Percentiles rank a stretch among this genome's conserved stretches.
phyloP scores from a whole-genome alignment of 2,329 filamentous ascomycete genomes.

The Hypoxylon sp. region DNA sequence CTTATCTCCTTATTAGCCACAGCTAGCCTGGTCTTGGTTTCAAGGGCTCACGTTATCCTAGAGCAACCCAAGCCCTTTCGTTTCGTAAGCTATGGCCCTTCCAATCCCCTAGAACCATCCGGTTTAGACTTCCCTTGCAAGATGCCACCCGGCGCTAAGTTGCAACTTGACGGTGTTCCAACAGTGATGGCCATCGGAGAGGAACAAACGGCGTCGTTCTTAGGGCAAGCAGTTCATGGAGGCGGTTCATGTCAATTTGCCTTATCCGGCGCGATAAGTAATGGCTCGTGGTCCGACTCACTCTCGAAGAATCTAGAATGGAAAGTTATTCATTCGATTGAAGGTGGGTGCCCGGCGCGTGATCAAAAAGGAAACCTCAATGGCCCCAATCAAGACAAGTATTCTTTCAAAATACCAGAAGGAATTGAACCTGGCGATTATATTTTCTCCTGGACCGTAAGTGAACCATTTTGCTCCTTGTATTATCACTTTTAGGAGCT shows the following conservation, averaged over 20 bases:
- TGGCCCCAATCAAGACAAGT: constrained; percentile 61
- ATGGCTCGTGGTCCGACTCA: constrained; percentile 62
- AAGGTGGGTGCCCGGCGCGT: constrained; percentile 76
- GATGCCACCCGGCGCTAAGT: constrained; percentile 57
- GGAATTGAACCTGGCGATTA: constrained; percentile 74
- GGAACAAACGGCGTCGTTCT: constrained; percentile 57
- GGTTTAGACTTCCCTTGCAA: constrained; percentile 80
- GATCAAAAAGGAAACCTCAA: constrained; percentile 66
- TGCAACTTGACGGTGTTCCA: constrained; percentile 58
- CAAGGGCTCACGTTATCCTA: constrained; percentile 74
- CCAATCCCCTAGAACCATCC: constrained; percentile 70
- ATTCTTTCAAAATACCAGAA: constrained; percentile 71
- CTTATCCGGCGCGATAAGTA: constrained; percentile 61
- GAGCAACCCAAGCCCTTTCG: constrained; percentile 69
- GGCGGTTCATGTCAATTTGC: constrained; percentile 82
- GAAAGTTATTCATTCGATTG: constrained; percentile 79
- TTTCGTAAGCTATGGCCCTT: constrained; percentile 56
- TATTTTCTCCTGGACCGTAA: constrained; percentile 76
- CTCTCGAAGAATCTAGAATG: constrained; percentile 71
- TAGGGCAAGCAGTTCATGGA: constrained; percentile 75
- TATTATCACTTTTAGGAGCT: background rate
- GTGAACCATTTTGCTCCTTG: background rate
- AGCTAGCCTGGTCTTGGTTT: constrained; percentile 22
- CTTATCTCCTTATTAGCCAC: background rate
- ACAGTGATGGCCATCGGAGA: constrained; percentile 72